Evolutionary conservation across 2,329 filamentous ascomycete genomes (phyloP), one percentile per base, ranked within the genome.

Genomic region (Coleophoma eucalyptorum): DNA sequence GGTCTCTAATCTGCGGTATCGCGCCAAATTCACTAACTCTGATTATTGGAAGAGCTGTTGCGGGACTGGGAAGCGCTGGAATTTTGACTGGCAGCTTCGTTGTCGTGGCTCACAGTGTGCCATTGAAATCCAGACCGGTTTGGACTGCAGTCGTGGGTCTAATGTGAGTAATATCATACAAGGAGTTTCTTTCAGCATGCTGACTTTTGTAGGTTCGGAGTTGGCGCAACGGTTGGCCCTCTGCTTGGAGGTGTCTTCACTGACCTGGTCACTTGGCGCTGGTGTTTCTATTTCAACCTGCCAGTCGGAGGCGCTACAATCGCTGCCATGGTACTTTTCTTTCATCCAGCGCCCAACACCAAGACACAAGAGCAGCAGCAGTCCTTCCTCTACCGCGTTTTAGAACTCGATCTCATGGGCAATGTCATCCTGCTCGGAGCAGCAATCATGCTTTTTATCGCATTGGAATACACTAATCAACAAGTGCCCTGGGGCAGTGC

Each of bases 1-100:
- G 65, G 12, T 60, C 54, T 49, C 46, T 65, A 15, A 56, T 67
- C 19, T 67, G 65, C 46, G 66, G 58, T n/a, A 35, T 62, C 13
- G 61, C 66, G 12, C 62, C 65, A n/a, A 63, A 51, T 33, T 62
- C 61, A 12, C 57, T 60, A 5, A 58, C 62, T 2, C 55, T 68
- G 15, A 67, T 68, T 21, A 53, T 67, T 32, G 66, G 66, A 32
- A 58, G 66, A 44, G 63, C 65, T 11, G 52, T 69, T 18, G 61
- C 62, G 43, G 67, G 65, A 34, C 31, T 66, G 15, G 65, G 66
- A 1, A 56, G 58, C 35, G 60, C 56, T 16, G 66, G 62, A 2
- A 58, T 65, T 19, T 16, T 70, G 63, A 54, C 65, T 0, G 74
- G 74, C 0, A 66, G 67, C 10, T 69, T 74, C 58, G 72, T 67